Conservation (phyloP, 78 protist genomes). For the Salpingoeca rosetta region DNA sequence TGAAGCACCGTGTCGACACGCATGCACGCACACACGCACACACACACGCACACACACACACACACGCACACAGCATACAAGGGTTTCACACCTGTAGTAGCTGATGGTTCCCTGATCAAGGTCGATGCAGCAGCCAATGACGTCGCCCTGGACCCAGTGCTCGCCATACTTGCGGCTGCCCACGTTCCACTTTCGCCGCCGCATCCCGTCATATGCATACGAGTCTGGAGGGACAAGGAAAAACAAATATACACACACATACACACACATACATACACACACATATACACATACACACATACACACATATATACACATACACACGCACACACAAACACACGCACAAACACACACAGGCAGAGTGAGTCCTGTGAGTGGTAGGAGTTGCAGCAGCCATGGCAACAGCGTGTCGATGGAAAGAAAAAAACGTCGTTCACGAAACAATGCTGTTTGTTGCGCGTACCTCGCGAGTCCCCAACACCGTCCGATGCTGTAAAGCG, state of each 20-base stretch:
- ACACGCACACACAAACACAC: background rate
- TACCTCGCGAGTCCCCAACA: too few species aligned
- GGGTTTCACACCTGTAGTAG: too few species aligned
- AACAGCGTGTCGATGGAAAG: too few species aligned
- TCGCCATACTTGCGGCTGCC: background rate
- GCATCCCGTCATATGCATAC: constrained; percentile 18
- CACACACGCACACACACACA: too few species aligned
- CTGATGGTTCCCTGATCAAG: background rate
- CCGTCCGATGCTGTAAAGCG: too few species aligned
- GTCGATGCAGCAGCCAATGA: constrained; percentile 5
- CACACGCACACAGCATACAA: too few species aligned
- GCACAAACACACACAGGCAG: background rate
- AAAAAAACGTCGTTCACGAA: too few species aligned
- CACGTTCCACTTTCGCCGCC: background rate
- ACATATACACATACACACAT: background rate
- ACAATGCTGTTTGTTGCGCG: too few species aligned
- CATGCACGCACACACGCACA: too few species aligned
- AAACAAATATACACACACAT: background rate
- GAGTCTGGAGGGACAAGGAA: background rate
- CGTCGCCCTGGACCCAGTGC: constrained; percentile 12
- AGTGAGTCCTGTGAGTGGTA: too few species aligned
- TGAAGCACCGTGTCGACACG: too few species aligned
- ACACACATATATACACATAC: background rate
- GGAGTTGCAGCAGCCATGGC: too few species aligned
- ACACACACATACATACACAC: background rate